Percentiles rank a stretch among this genome's conserved stretches.
phyloP scores from a whole-genome alignment of 352 stramenopile species.

The Elongisporangium prolatum region DNA sequence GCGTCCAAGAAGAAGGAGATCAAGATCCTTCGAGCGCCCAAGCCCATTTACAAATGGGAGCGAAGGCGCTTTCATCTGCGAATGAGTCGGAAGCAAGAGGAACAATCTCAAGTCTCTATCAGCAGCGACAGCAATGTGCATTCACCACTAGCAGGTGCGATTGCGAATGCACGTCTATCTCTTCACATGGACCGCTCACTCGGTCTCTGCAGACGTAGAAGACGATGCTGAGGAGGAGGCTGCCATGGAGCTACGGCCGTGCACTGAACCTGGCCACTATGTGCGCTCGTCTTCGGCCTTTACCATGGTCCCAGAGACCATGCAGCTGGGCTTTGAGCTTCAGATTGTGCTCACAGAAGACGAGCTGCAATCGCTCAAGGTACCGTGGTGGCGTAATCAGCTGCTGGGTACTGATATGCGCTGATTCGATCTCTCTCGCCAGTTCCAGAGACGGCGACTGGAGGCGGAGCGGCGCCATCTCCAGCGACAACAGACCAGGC shows the following conservation, averaged over 20 bases:
- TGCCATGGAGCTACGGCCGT: constrained; percentile 33
- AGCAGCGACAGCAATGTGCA: neutral
- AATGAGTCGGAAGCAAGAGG: neutral
- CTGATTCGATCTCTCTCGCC: neutral
- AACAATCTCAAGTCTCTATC: neutral
- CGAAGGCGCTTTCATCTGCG: constrained; percentile 17
- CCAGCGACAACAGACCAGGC: constrained; percentile 18
- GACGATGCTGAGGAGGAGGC: constrained; percentile 32
- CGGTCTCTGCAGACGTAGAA: constrained; percentile 21
- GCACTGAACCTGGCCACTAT: constrained; percentile 47
- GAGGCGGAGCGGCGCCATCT: constrained; percentile 57
- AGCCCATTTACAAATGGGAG: constrained; percentile 60
- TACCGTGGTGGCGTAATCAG: constrained; percentile 6
- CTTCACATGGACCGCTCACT: neutral
- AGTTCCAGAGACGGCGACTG: constrained; percentile 50
- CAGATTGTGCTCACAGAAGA: constrained; percentile 57
- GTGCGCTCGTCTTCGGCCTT: constrained; percentile 28
- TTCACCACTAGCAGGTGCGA: neutral
- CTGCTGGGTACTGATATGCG: neutral
- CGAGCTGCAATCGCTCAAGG: constrained; percentile 53
- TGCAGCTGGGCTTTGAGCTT: constrained; percentile 29
- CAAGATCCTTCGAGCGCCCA: constrained; percentile 22
- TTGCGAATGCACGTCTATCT: constrained; percentile 8
- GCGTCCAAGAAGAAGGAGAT: constrained; percentile 29
- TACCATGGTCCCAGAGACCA: constrained; percentile 5